Percentiles rank a stretch among this genome's conserved stretches.
Evolutionary conservation across 345 rosid species (phyloP).

Genomic region (Eucalyptus shirleyi): DNA sequence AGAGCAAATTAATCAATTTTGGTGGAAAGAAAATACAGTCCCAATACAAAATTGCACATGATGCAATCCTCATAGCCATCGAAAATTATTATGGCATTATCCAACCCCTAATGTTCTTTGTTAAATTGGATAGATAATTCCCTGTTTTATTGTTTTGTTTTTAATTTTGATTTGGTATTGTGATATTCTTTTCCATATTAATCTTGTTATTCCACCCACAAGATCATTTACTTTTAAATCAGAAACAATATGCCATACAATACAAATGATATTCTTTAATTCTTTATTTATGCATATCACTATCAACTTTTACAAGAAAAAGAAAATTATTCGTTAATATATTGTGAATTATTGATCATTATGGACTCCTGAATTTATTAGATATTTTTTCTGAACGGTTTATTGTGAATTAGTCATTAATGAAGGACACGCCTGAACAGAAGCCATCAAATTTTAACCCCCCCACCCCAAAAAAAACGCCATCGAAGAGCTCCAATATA

Average conservation of each 20-base stretch:
- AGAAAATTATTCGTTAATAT: too few species aligned
- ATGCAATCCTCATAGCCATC: not conserved
- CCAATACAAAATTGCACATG: not conserved
- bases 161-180: not conserved
- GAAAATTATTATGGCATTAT: not conserved
- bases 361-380: too few species aligned
- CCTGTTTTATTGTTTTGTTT: not conserved
- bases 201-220: not conserved
- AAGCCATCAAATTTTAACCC: too few species aligned
- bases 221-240: not conserved
- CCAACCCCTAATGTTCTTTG: not conserved
- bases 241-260: not conserved
- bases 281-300: too few species aligned
- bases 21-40: not conserved
- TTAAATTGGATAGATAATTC: not conserved
- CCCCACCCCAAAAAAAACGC: accelerated
- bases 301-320: too few species aligned
- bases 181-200: not conserved
- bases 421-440: too few species aligned
- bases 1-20: not conserved
- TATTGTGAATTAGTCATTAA: too few species aligned
- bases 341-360: too few species aligned
- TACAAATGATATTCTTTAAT: not conserved
- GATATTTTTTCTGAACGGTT: too few species aligned
- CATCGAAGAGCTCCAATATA: too few species aligned